Conservation (phyloP, 1,139 yeast genomes). For the Geotrichum klebahnii region DNA sequence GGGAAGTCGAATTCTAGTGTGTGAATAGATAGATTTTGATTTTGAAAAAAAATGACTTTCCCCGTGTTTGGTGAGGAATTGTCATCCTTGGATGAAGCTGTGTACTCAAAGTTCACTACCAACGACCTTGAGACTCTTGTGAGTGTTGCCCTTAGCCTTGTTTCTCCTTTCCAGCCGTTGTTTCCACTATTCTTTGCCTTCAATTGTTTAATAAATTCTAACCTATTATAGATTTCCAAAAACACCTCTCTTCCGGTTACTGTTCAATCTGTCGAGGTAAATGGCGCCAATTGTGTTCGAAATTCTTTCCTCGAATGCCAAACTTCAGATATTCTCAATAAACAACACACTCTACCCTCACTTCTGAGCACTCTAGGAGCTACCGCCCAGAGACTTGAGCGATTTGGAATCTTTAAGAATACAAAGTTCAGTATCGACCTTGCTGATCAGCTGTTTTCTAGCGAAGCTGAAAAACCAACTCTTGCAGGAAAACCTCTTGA, state of each 20-base stretch:
- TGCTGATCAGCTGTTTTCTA: slow-evolving; percentile 24
- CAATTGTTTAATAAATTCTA: no score
- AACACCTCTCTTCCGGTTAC: slow-evolving; percentile 31
- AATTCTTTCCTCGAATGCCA: slow-evolving; percentile 52
- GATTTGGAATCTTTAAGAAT: slow-evolving; percentile 47
- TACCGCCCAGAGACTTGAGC: slow-evolving; percentile 33
- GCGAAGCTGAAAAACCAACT: not conserved
- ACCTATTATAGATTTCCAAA: slow-evolving; percentile 11
- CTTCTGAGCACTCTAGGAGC: slow-evolving; percentile 35
- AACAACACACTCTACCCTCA: slow-evolving; percentile 31
- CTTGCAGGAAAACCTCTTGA: slow-evolving; percentile 19
- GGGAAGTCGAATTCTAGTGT: no score
- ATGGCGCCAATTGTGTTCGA: slow-evolving; percentile 53
- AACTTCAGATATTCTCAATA: slow-evolving; percentile 50
- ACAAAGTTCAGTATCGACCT: slow-evolving; percentile 44
- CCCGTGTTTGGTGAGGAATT: slow-evolving; percentile 19
- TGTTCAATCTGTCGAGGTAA: slow-evolving; percentile 49
- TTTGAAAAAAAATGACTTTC: slow-evolving; percentile 17
- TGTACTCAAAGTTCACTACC: slow-evolving; percentile 19
- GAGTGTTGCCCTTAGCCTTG: no score
- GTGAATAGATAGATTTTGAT: no score
- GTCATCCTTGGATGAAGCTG: slow-evolving; percentile 18
- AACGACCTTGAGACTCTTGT: slow-evolving; percentile 18
- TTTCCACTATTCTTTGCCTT: no score
- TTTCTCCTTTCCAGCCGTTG: no score